These are phyloP conservation scores for Sclerotinia glacialis DNA, from an alignment of 2,329 filamentous ascomycete genomes.

Conservation along the genomic window DNA sequence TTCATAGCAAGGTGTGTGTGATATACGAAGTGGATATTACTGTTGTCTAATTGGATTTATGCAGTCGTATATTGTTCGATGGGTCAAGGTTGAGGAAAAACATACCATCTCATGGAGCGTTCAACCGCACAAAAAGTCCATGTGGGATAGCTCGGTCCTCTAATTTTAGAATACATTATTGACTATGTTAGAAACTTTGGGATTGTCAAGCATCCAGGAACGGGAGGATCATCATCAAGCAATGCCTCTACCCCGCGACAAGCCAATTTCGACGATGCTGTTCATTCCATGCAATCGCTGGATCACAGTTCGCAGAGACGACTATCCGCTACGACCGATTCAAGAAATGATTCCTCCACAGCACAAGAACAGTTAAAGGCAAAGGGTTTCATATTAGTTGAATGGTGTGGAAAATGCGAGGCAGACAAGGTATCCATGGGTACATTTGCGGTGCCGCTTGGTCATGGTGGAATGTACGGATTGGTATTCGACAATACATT, in stretches of 20 bases:
- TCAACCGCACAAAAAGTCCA: slow-evolving; percentile 95
- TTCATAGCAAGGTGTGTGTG: slow-evolving; percentile 84
- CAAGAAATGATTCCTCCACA: slow-evolving; percentile 57
- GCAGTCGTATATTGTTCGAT: slow-evolving; percentile 96
- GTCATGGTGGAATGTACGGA: slow-evolving; percentile 88
- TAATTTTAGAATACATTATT: slow-evolving; percentile 22
- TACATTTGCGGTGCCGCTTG: slow-evolving; percentile 71
- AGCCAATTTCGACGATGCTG: slow-evolving; percentile 30
- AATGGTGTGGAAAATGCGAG: slow-evolving; percentile 94
- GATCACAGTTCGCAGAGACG: slow-evolving; percentile 37
- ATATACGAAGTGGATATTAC: background rate
- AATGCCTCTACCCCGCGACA: slow-evolving; percentile 30
- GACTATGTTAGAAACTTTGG: slow-evolving; percentile 72
- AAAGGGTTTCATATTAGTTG: slow-evolving; percentile 67
- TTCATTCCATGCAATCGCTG: slow-evolving; percentile 30
- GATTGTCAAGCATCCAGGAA: slow-evolving; percentile 93
- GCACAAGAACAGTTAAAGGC: slow-evolving; percentile 62
- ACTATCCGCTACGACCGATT: slow-evolving; percentile 50
- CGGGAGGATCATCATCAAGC: slow-evolving; percentile 41
- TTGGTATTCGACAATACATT: slow-evolving; percentile 99
- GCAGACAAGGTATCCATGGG: slow-evolving; percentile 93
- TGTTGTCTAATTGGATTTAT: slow-evolving; percentile 25
- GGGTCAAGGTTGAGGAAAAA: slow-evolving; percentile 86
- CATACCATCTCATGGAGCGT: slow-evolving; percentile 97
- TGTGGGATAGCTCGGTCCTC: slow-evolving; percentile 49